Percentiles rank a stretch among this genome's conserved stretches.
Conservation (phyloP, 345 rosid genomes). For the Triadica sebifera region DNA sequence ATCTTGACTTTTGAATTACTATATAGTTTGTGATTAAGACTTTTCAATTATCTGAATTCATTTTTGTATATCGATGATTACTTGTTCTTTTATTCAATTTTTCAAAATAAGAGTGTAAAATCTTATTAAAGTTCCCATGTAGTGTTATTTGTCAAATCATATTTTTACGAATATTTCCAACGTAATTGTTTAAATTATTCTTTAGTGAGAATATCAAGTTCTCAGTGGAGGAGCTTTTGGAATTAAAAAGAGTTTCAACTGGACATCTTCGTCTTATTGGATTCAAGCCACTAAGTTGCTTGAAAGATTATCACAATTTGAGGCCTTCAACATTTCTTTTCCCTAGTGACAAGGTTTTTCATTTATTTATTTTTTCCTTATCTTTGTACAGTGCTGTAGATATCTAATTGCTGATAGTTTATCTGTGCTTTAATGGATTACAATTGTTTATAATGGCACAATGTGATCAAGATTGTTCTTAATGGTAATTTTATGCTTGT, state of each 20-base stretch:
- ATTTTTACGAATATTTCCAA: slow-evolving; percentile 16
- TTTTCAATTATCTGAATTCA: background rate
- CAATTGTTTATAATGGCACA: background rate
- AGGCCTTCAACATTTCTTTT: slow-evolving; percentile 89
- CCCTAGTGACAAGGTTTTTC: slow-evolving; percentile 81
- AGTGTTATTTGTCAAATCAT: background rate
- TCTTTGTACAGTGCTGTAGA: slow-evolving; percentile 7
- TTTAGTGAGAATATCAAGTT: slow-evolving; percentile 64
- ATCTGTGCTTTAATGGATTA: slow-evolving; percentile 7
- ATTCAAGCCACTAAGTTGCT: slow-evolving; percentile 86
- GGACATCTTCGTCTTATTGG: slow-evolving; percentile 79
- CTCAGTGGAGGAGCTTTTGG: slow-evolving; percentile 59
- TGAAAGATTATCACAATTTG: slow-evolving; percentile 90
- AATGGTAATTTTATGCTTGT: background rate
- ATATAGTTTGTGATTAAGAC: background rate
- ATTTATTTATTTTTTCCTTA: background rate
- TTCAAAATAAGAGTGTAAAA: background rate
- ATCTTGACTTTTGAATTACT: too few species aligned
- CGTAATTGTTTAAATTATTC: slow-evolving; percentile 13
- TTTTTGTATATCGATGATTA: background rate
- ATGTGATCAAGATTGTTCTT: background rate
- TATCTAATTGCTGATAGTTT: slow-evolving; percentile 8
- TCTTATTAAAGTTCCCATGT: background rate
- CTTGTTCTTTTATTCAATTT: background rate
- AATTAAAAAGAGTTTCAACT: slow-evolving; percentile 67